Percentiles rank a stretch among this genome's conserved stretches.
These are phyloP conservation scores for Melampsora americana DNA, from an alignment of 1,284 basidiomycete genomes.

Conservation along the genomic window DNA sequence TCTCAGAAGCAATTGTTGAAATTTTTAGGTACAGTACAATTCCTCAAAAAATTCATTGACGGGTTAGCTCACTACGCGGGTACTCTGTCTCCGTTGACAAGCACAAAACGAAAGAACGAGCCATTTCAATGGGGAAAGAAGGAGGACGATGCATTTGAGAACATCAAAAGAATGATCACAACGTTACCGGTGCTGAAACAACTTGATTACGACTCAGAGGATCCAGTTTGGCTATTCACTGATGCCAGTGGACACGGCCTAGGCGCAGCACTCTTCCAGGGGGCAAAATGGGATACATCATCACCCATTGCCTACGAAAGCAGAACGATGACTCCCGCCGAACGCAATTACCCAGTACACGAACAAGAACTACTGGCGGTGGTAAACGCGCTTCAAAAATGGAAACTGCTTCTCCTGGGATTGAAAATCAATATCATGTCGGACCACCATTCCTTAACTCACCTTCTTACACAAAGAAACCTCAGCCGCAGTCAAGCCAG, in stretches of 20 bases:
- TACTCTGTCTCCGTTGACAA: neutral
- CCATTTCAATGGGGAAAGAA: neutral
- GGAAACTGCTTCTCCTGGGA: neutral
- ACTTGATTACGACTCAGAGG: no score
- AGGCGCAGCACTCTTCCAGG: constrained; percentile 43
- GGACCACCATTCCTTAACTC: no score
- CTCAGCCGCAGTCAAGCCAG: neutral
- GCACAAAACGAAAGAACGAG: neutral
- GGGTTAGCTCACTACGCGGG: constrained; percentile 49
- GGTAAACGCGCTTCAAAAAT: neutral
- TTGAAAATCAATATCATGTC: neutral
- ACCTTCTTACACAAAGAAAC: neutral
- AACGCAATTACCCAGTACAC: constrained; percentile 46
- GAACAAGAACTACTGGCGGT: neutral
- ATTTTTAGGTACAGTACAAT: constrained; percentile 57
- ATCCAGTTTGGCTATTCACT: constrained; percentile 44
- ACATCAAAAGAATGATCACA: constrained; percentile 4
- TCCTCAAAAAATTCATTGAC: constrained; percentile 55
- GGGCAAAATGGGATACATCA: constrained; percentile 1
- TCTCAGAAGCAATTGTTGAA: constrained; percentile 51
- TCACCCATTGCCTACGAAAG: constrained; percentile 43
- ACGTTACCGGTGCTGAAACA: neutral
- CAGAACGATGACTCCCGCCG: constrained; percentile 33
- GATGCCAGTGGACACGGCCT: constrained; percentile 33
- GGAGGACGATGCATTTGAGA: neutral